phyloP scores from a whole-genome alignment of 345 rosid genomes.

The Balakata baccata region DNA sequence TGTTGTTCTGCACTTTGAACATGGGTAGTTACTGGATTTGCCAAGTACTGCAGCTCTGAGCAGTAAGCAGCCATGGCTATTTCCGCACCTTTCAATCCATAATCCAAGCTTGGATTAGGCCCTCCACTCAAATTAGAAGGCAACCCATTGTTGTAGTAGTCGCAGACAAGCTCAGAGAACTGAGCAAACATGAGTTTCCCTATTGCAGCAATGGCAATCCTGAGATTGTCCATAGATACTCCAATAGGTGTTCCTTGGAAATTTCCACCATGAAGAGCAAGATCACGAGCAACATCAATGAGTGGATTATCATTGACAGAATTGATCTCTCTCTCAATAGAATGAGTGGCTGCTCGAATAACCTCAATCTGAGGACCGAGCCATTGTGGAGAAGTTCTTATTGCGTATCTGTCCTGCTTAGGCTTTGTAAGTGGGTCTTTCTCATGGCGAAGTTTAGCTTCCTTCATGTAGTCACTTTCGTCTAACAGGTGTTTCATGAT shows the following conservation, averaged over 20 bases:
- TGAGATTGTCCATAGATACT: conserved; percentile 53
- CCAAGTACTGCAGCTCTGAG: conserved; percentile 53
- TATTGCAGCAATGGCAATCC: conserved; percentile 48
- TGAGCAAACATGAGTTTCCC: conserved; percentile 57
- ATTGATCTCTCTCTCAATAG: conserved; percentile 48
- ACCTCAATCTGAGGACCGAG: conserved; percentile 55
- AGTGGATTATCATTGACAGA: conserved; percentile 52
- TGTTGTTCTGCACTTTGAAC: conserved; percentile 56
- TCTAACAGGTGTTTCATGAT: conserved; percentile 42
- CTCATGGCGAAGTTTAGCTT: conserved; percentile 37
- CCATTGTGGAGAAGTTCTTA: conserved; percentile 57
- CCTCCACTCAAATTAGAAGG: conserved; percentile 53
- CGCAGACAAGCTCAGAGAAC: conserved; percentile 50
- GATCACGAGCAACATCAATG: conserved; percentile 40
- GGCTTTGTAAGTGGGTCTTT: conserved; percentile 48
- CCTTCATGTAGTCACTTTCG: conserved; percentile 38
- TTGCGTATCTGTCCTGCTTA: conserved; percentile 46
- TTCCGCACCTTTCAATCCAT: conserved; percentile 55
- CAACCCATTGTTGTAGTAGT: conserved; percentile 50
- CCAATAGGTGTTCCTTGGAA: conserved; percentile 60
- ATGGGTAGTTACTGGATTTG: conserved; percentile 49
- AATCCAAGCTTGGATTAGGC: conserved; percentile 50
- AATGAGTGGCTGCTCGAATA: conserved; percentile 44
- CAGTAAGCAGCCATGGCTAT: conserved; percentile 52
- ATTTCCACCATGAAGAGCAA: conserved; percentile 53